phyloP scores from a whole-genome alignment of 75 land plant species.

The Cupressus sempervirens region DNA sequence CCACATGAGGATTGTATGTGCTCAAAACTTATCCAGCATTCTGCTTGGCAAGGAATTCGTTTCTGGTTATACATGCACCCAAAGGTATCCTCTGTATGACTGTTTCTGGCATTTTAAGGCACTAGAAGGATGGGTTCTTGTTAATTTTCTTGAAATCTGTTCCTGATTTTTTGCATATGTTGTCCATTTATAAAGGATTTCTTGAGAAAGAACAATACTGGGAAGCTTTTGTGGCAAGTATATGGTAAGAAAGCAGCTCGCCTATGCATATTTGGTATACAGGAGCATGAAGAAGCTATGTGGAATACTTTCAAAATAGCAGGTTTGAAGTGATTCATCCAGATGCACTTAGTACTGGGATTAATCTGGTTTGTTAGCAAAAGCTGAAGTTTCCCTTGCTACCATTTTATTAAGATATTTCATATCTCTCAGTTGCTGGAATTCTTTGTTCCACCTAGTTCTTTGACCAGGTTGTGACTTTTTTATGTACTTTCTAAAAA shows the following conservation, averaged over 20 bases:
- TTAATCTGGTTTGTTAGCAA: not conserved
- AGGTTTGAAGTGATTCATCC: slow-evolving; percentile 43
- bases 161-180: slow-evolving; percentile 13
- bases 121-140: not conserved
- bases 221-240: slow-evolving; percentile 91
- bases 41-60: slow-evolving; percentile 60
- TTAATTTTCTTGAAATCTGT: not conserved
- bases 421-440: not conserved
- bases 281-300: slow-evolving; percentile 85
- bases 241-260: slow-evolving; percentile 66
- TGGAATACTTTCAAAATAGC: slow-evolving; percentile 71
- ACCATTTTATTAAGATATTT: not conserved
- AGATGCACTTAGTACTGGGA: not conserved
- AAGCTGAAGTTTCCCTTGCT: not conserved
- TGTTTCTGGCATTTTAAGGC: not conserved
- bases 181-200: slow-evolving; percentile 60
- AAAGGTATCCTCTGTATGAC: slow-evolving; percentile 44
- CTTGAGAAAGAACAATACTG: slow-evolving; percentile 89
- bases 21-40: slow-evolving; percentile 38
- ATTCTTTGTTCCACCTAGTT: not conserved
- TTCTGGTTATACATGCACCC: slow-evolving; percentile 99
- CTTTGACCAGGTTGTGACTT: not conserved
- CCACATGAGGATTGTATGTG: slow-evolving; percentile 88
- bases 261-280: slow-evolving; percentile 75
- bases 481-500: not conserved